Base-by-base conservation (phyloP, 176 grass and related monocot species). In the Lolium multiflorum region DNA sequence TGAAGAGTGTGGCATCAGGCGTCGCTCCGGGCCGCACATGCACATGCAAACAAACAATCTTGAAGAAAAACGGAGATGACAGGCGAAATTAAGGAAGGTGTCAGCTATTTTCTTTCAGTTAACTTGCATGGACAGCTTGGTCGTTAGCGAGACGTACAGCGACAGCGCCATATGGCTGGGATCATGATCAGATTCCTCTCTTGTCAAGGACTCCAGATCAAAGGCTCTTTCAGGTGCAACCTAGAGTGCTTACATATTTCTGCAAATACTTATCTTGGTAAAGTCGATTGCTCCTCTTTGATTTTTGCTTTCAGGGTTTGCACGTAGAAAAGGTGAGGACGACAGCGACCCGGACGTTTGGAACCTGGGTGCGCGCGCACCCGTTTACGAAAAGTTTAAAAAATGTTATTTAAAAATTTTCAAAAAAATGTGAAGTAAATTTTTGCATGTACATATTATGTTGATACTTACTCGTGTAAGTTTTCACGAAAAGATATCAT, bases 1-100 rank as follows among this genome's bases (percentile, higher is more conserved):
- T 10, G 50, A 79, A 26, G 55, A 65, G 79, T 82, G 82, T 7
- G 38, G 84, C 79, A 66, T 82, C 79, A 54, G 83, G 11, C 11
- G 44, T 35, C 84, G 9, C 76, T 47, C 43, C 72, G 52, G 21
- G 28, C 88, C 88, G 58, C 83, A 76, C 62, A 7, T 3, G 25
- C 12, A 3, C 54, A 61, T 49, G 17, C 68, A 7, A 15, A 28
- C 13, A 25, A 15, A 74, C 6, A 47, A 20, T 48, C 63, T n/a
- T 14, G 20, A 7, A 72, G n/a, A 79, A 65, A 61, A 61, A 43
- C 20, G 24, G 63, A 41, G 0, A 21, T 1, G 0, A 18, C 41
- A 2, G 16, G n/a, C 57, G n/a, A 22, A 60, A 60, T 60, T 3
- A 3, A 4, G 59, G 10, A 61, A 25, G 59, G 58, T 61, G 3